Percentiles rank a stretch among this genome's conserved stretches.
Conservation (phyloP, 176 grass and related monocot species). For the Musa troglodytarum region DNA sequence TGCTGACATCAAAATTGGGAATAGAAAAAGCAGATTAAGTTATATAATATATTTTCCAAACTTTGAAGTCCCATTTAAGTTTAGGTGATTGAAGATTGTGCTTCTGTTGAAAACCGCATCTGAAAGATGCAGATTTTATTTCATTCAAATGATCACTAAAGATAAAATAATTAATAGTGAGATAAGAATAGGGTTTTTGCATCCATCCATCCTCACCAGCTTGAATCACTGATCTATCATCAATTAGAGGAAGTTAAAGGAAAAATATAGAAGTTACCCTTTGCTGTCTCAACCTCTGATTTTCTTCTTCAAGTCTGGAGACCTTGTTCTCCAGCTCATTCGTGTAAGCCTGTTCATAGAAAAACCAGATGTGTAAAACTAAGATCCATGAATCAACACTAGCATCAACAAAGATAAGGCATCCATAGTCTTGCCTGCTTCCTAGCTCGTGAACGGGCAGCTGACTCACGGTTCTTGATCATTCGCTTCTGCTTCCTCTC, state of each 20-base stretch:
- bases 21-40: neutral
- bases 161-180: too few species aligned
- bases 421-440: conserved; percentile 10
- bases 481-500: conserved; percentile 28
- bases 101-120: too few species aligned
- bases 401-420: neutral
- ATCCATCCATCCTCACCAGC: too few species aligned
- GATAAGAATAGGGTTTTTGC: too few species aligned
- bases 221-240: too few species aligned
- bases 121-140: neutral
- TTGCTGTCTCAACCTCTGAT: conserved; percentile 20
- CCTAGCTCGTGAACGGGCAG: conserved; percentile 24
- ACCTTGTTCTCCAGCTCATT: conserved; percentile 29
- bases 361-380: too few species aligned
- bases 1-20: too few species aligned
- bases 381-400: neutral
- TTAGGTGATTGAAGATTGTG: too few species aligned
- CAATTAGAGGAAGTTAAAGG: too few species aligned
- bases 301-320: conserved; percentile 23
- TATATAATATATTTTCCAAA: neutral
- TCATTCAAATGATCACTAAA: neutral
- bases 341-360: conserved; percentile 17
- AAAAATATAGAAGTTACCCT: neutral
- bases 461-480: conserved; percentile 29
- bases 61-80: too few species aligned